Conservation (phyloP, 164 flowering plant genomes). For the Litsea cubeba region DNA sequence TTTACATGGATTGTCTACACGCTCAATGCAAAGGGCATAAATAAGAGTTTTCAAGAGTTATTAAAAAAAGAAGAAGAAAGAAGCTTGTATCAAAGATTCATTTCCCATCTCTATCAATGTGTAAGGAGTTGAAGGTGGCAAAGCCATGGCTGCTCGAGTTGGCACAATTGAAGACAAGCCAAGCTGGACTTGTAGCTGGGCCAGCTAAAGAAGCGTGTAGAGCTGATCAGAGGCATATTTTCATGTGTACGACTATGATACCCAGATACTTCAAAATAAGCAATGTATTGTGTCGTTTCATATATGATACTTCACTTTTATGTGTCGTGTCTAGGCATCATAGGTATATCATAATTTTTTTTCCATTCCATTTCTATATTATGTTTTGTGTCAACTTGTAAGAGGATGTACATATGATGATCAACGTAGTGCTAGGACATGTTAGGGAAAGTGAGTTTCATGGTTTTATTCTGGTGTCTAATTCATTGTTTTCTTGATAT, state of each 20-base stretch:
- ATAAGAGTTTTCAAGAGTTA: background rate
- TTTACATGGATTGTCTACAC: slow-evolving; percentile 76
- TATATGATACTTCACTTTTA: no score
- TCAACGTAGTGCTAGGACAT: no score
- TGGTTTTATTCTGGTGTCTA: no score
- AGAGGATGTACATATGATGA: no score
- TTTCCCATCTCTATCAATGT: background rate
- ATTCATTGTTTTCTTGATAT: no score
- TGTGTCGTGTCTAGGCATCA: no score
- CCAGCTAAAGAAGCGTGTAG: background rate
- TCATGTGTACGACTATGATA: background rate
- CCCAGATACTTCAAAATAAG: no score
- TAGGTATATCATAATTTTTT: no score
- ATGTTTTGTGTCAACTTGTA: no score
- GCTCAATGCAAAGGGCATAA: slow-evolving; percentile 57
- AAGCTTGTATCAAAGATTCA: background rate
- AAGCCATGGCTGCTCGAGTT: background rate
- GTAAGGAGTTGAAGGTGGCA: slow-evolving; percentile 4
- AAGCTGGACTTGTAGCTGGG: background rate
- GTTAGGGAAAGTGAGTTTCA: no score
- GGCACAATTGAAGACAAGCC: background rate
- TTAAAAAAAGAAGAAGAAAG: slow-evolving; percentile 1
- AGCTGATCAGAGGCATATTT: background rate
- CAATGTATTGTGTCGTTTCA: no score
- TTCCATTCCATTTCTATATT: no score